Conservation (phyloP, 768 basidiomycete species). For the Trametes cingulata region DNA sequence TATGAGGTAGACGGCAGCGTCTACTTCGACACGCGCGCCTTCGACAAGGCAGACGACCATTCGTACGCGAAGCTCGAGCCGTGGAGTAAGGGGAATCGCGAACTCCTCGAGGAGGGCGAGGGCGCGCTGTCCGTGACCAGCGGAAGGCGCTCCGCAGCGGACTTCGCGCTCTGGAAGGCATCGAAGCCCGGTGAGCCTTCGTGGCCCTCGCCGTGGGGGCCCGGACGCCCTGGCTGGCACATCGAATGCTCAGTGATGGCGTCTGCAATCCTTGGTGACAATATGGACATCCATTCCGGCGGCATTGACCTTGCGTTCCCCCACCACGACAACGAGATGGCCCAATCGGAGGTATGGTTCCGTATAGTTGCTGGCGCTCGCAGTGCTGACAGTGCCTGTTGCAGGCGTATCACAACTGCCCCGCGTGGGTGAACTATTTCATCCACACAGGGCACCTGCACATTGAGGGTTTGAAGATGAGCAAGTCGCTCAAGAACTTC, state of each 20-base stretch:
- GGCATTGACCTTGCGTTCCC: conserved; percentile 98
- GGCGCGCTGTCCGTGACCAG: conserved; percentile 66
- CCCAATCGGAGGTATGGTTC: conserved; percentile 83
- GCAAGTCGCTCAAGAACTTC: conserved; percentile 98
- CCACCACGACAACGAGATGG: conserved; percentile 98
- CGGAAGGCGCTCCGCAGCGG: conserved; percentile 78
- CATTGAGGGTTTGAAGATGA: conserved; percentile 99
- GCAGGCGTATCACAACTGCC: conserved; percentile 91
- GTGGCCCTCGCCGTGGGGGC: conserved; percentile 96
- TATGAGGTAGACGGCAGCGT: conserved; percentile 80
- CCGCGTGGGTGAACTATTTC: conserved; percentile 98
- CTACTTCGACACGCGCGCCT: conserved; percentile 86
- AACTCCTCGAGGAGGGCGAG: conserved; percentile 89
- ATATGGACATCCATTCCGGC: conserved; percentile 97
- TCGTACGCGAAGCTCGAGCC: conserved; percentile 94
- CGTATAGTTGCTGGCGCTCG: neutral
- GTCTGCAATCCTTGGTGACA: conserved; percentile 81
- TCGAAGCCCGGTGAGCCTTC: conserved; percentile 95
- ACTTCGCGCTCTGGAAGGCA: conserved; percentile 98
- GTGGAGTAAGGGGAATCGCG: conserved; percentile 92
- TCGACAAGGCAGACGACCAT: conserved; percentile 76
- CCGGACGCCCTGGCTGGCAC: conserved; percentile 97
- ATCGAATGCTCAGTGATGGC: conserved; percentile 99
- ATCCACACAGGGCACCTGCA: conserved; percentile 97
- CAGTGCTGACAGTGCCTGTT: conserved; percentile 11